phyloP scores from a whole-genome alignment of 306 rosid species.

The Amphicarpaea edgeworthii region DNA sequence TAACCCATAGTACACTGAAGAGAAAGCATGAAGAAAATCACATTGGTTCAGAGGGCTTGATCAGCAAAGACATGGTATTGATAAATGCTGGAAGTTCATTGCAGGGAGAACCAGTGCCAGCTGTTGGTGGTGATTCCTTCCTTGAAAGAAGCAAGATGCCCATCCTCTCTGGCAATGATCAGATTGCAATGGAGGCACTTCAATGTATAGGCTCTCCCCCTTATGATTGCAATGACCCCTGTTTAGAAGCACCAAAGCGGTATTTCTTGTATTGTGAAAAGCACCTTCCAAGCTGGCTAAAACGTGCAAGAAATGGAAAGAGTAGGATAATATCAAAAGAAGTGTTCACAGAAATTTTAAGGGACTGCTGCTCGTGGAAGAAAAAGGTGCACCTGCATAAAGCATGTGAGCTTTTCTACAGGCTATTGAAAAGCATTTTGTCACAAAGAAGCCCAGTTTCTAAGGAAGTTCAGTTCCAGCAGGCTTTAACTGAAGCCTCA shows the following conservation, averaged over 20 bases:
- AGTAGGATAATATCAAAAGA: conserved; percentile 86
- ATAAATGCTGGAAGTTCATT: conserved; percentile 61
- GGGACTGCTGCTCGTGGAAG: conserved; percentile 59
- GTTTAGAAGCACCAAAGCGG: conserved; percentile 73
- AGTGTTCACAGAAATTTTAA: conserved; percentile 73
- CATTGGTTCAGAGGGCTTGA: conserved; percentile 49
- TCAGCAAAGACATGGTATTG: conserved; percentile 57
- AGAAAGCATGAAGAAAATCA: conserved; percentile 66
- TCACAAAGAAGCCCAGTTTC: conserved; percentile 72
- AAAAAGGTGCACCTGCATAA: conserved; percentile 69
- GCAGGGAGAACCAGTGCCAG: conserved; percentile 56
- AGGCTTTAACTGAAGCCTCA: conserved; percentile 89
- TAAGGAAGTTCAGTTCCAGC: conserved; percentile 81
- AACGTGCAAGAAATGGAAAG: conserved; percentile 84
- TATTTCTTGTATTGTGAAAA: conserved; percentile 77
- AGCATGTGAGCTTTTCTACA: conserved; percentile 79
- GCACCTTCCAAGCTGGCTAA: conserved; percentile 90
- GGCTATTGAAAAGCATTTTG: conserved; percentile 76
- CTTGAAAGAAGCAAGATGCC: conserved; percentile 48
- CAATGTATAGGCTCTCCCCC: conserved; percentile 66
- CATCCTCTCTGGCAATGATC: conserved; percentile 51
- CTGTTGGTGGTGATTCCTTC: conserved; percentile 47
- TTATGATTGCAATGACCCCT: conserved; percentile 53
- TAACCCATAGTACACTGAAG: conserved; percentile 51
- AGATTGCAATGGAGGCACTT: conserved; percentile 51